These are phyloP conservation scores for Epichloe baconii DNA, from an alignment of 2,329 filamentous ascomycete genomes.

Conservation along the genomic window DNA sequence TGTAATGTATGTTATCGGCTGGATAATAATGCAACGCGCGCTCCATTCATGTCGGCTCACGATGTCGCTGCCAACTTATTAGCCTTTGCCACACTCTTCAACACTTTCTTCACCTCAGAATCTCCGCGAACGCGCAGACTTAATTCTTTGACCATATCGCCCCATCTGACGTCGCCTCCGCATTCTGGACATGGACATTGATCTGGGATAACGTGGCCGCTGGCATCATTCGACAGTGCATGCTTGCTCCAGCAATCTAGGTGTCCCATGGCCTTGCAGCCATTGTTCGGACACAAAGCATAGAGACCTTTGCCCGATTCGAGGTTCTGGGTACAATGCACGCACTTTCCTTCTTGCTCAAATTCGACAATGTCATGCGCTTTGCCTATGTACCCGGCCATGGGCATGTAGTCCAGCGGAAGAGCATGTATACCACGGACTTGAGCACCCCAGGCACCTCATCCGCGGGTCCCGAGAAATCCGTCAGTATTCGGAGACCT, in stretches of 20 bases:
- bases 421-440: conserved; percentile 40
- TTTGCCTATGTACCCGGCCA: conserved; percentile 43
- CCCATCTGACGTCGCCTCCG: conserved; percentile 50
- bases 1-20: too few relatives aligned
- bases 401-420: conserved; percentile 39
- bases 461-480: conserved; percentile 29
- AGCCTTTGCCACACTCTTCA: conserved; percentile 35
- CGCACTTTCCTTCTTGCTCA: conserved; percentile 41
- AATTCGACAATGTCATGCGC: conserved; percentile 39
- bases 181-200: conserved; percentile 62
- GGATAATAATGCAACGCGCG: too few relatives aligned
- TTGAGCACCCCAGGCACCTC: conserved; percentile 3
- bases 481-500: conserved; percentile 41
- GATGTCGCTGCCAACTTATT: conserved; percentile 10
- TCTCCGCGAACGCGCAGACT: conserved; percentile 58
- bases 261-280: conserved; percentile 45
- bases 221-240: conserved; percentile 26
- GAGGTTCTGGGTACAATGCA: conserved; percentile 36
- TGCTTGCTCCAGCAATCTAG: conserved; percentile 45
- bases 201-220: conserved; percentile 47
- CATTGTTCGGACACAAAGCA: conserved; percentile 39
- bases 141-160: conserved; percentile 69
- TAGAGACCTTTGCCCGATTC: conserved; percentile 37
- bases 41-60: neutral
- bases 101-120: conserved; percentile 56